Evolutionary conservation across 768 basidiomycete genomes (phyloP).

Genomic region (Fomitopsis pulvina): DNA sequence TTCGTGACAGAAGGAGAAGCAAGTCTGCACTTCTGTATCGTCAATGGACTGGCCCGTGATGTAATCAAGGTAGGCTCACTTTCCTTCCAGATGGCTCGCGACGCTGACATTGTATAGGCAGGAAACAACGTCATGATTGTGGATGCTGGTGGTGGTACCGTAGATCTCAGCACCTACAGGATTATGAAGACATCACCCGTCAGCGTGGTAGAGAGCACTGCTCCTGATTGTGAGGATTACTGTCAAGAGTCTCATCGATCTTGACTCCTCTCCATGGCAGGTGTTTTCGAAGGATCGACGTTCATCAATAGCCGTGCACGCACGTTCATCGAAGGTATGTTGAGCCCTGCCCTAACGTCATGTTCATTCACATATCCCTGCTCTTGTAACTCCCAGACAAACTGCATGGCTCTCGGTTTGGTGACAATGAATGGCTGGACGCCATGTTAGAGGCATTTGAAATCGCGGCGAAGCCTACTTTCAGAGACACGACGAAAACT

Average conservation of each 20-base stretch:
- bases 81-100: constrained; percentile 1
- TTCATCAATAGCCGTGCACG: constrained; percentile 30
- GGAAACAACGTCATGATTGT: constrained; percentile 45
- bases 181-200: constrained; percentile 24
- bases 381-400: constrained; percentile 14
- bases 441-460: constrained; percentile 35
- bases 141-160: constrained; percentile 59
- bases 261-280: constrained; percentile 16
- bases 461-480: constrained; percentile 35
- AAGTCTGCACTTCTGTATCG: constrained; percentile 50
- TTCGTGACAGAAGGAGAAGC: constrained; percentile 64
- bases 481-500: constrained; percentile 31
- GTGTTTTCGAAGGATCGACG: constrained; percentile 35
- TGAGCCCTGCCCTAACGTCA: neutral
- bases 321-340: constrained; percentile 26
- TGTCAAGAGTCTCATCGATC: neutral
- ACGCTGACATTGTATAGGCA: constrained; percentile 22
- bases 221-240: neutral
- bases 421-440: constrained; percentile 26
- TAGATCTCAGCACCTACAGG: constrained; percentile 53
- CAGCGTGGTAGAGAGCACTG: constrained; percentile 41
- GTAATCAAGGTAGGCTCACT: constrained; percentile 24
- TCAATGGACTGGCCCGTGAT: constrained; percentile 36
- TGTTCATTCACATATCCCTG: neutral
- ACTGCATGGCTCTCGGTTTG: constrained; percentile 26